Percentiles rank a stretch among this genome's conserved stretches.
Evolutionary conservation across 2,329 filamentous ascomycete genomes (phyloP).

Genomic region (Talaromyces sp.): DNA sequence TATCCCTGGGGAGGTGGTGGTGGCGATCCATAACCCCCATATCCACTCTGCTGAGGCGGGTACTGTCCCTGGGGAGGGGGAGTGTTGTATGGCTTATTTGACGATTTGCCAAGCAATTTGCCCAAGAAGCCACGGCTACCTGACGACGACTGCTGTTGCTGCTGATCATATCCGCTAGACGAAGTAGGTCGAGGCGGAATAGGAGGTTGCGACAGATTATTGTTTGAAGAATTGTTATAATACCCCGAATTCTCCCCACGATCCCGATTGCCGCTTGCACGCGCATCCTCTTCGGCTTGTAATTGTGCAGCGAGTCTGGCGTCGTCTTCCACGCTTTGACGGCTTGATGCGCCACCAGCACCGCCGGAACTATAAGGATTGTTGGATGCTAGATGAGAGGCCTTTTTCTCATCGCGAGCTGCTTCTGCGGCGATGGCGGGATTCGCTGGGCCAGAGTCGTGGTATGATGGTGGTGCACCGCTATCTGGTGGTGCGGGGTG

Average conservation of each 20-base stretch:
- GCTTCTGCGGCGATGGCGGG: conserved; percentile 33
- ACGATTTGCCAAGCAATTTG: conserved; percentile 19
- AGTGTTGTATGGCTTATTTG: not conserved
- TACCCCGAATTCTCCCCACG: conserved; percentile 47
- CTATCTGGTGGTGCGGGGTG: conserved; percentile 36
- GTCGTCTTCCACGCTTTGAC: conserved; percentile 57
- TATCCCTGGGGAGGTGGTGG: conserved; percentile 22
- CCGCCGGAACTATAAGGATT: conserved; percentile 62
- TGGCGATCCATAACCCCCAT: conserved; percentile 6
- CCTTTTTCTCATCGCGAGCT: conserved; percentile 42
- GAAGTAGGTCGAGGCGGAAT: conserved; percentile 4
- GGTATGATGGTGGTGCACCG: conserved; percentile 53
- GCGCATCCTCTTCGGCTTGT: conserved; percentile 78
- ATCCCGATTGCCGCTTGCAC: conserved; percentile 37
- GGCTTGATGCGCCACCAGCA: conserved; percentile 2
- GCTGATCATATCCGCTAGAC: conserved; percentile 5
- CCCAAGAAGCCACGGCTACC: conserved; percentile 19
- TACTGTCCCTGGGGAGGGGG: conserved; percentile 7
- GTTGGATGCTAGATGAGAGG: conserved; percentile 56
- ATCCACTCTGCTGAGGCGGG: conserved; percentile 10
- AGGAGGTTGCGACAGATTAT: conserved; percentile 20
- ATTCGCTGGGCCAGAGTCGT: conserved; percentile 52
- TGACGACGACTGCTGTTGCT: conserved; percentile 4
- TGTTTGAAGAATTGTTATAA: conserved; percentile 35
- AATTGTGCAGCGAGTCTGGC: conserved; percentile 71